Conservation (phyloP, 2,329 filamentous ascomycete genomes). For the Calonectria fujianensis region DNA sequence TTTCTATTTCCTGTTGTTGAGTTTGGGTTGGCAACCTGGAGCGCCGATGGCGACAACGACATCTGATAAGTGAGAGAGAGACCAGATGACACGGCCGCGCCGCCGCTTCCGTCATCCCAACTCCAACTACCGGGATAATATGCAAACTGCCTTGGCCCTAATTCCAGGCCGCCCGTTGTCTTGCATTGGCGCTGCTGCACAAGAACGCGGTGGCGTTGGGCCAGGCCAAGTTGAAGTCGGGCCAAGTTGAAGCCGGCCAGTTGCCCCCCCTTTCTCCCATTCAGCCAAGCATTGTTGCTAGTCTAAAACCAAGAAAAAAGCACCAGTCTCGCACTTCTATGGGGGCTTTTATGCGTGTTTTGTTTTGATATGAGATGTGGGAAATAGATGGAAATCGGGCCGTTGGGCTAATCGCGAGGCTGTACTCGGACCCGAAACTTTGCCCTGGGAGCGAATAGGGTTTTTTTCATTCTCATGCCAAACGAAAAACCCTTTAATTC, state of each 20-base stretch:
- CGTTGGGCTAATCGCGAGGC: constrained; percentile 2
- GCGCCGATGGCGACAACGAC: background rate
- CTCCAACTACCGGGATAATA: background rate
- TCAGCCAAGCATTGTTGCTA: too few relatives aligned
- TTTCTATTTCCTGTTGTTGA: too few relatives aligned
- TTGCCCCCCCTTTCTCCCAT: background rate
- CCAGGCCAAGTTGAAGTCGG: background rate
- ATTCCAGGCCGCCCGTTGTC: constrained; percentile 11
- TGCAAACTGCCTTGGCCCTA: background rate
- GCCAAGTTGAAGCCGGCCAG: constrained; percentile 2
- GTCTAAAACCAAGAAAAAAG: background rate
- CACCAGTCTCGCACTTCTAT: background rate
- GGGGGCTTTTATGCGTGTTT: background rate
- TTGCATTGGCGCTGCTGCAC: constrained; percentile 7
- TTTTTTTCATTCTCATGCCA: background rate
- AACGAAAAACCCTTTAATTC: background rate
- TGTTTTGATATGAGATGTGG: background rate
- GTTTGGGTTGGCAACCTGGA: background rate
- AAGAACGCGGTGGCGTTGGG: constrained; percentile 11
- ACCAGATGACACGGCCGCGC: background rate
- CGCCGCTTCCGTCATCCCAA: constrained; percentile 9
- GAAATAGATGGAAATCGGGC: constrained; percentile 1
- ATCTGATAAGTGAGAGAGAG: background rate
- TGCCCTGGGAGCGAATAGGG: background rate
- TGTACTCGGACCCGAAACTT: background rate